Evolutionary conservation across 2,329 filamentous ascomycete genomes (phyloP), one percentile per base, ranked within the genome.

Genomic region (Aspergillus sergii): DNA sequence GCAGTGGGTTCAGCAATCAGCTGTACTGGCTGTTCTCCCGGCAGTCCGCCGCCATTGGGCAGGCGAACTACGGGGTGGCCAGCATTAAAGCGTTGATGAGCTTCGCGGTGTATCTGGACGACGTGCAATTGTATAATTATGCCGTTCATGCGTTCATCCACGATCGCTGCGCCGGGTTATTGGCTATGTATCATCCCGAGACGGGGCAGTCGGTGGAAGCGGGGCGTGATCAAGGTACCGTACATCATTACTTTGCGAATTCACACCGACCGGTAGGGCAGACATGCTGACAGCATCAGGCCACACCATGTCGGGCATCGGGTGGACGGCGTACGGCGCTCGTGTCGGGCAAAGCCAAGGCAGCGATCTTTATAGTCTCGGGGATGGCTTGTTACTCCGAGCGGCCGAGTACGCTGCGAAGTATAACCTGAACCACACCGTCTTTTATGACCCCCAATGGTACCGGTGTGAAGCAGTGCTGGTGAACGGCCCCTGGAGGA

Each of bases 61-160:
- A 82, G 59, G 80, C 78, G 1, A 81, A 81, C 64, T 81, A 81
- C 60, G 79, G 79, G 2, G 76, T 81, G 70, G 75, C 71, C 4
- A 78, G 74, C 56, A 80, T 80, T 58, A 78, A 78, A 59, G 74
- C 76, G 1, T 64, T 81, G 4, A 64, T 81, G 9, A 72, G 65
- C 11, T 81, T 80, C 60, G 77, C 78, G 0, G 78, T 80, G 1
- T 82, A 79, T 36, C 66, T 81, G 4, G 79, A 81, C 43, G 79
- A 81, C 57, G 72, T 80, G 1, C 65, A 72, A 11, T 68, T 80
- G 67, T 81, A 77, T 48, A 81, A 81, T 61, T 81, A 80, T 62
- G 80, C 79, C 7, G 55, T 81, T 1, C 71, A 78, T 14, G 69
- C 72, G 5, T 78, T 71, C 54, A 67, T 73, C 14, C 77, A 79